A percentile compares a stretch with the other conserved stretches of the same genome.
Evolutionary conservation across 129 eudicot genomes (phyloP).

Genomic region (Lonicera japonica): DNA sequence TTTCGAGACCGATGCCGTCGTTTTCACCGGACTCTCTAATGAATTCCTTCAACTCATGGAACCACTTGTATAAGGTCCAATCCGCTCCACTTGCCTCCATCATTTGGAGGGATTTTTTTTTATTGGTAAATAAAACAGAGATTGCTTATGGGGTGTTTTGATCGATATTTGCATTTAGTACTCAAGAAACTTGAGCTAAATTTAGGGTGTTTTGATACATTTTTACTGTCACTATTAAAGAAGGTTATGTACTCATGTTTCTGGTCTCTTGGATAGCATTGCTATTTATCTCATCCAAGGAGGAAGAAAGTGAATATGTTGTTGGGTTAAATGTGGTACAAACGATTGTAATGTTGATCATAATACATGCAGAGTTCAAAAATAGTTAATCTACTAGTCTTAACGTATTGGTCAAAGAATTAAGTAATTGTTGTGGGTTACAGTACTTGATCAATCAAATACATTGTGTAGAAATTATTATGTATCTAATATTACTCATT

Average conservation of each 20-base stretch:
- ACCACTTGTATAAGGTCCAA: constrained; percentile 49
- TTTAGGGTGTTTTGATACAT: background rate
- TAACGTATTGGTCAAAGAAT: too few relatives aligned
- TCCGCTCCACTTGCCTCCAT: constrained; percentile 3
- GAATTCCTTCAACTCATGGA: constrained; percentile 78
- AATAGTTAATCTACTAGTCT: too few relatives aligned
- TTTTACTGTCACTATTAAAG: background rate
- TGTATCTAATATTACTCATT: too few relatives aligned
- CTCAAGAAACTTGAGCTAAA: background rate
- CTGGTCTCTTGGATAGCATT: background rate
- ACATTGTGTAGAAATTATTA: too few relatives aligned
- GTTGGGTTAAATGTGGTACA: background rate
- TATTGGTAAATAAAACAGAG: background rate
- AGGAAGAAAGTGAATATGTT: background rate
- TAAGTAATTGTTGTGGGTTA: too few relatives aligned
- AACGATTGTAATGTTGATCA: background rate
- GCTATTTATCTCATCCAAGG: background rate
- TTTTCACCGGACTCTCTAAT: constrained; percentile 82
- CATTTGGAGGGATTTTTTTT: too few relatives aligned
- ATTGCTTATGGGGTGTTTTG: background rate
- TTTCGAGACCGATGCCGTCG: constrained; percentile 64
- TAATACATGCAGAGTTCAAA: too few relatives aligned
- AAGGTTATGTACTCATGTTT: background rate
- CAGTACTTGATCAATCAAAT: too few relatives aligned
- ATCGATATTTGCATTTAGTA: background rate